phyloP scores from a whole-genome alignment of 305 asterid species.

The Fraxinus nigra region DNA sequence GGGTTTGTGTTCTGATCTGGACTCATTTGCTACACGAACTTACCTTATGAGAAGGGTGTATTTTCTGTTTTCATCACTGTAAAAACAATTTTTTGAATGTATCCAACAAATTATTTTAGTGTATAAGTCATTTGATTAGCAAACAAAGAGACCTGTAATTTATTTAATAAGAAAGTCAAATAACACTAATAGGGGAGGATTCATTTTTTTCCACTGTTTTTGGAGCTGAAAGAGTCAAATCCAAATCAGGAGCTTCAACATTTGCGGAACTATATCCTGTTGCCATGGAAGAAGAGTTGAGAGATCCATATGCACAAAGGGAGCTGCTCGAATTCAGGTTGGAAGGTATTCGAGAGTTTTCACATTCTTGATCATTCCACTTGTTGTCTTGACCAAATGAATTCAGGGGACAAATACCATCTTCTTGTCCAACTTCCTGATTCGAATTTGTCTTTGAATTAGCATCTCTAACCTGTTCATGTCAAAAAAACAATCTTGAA shows the following conservation, averaged over 20 bases:
- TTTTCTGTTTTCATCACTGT: too few relatives aligned
- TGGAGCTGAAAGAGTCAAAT: conserved; percentile 52
- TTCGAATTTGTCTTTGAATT: not conserved
- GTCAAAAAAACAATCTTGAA: not conserved
- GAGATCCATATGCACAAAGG: conserved; percentile 23
- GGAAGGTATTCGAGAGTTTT: conserved; percentile 7
- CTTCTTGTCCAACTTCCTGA: not conserved
- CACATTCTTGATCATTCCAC: not conserved
- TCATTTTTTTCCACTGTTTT: conserved; percentile 23
- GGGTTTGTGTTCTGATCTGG: too few relatives aligned
- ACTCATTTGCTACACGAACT: too few relatives aligned
- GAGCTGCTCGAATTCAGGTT: not conserved
- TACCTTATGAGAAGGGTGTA: too few relatives aligned
- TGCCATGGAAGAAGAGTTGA: conserved; percentile 13
- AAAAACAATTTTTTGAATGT: too few relatives aligned
- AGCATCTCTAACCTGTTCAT: conserved; percentile 15
- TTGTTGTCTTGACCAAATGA: conserved; percentile 11
- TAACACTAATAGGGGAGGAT: conserved; percentile 34
- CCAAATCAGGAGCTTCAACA: conserved; percentile 35
- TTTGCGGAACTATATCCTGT: conserved; percentile 13
- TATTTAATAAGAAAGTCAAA: conserved; percentile 19
- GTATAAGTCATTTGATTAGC: too few relatives aligned
- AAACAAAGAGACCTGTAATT: not conserved
- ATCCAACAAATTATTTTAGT: conserved; percentile 2
- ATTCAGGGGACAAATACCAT: not conserved